phyloP scores from a whole-genome alignment of 768 basidiomycete genomes.

The Tephrocybe sp. region DNA sequence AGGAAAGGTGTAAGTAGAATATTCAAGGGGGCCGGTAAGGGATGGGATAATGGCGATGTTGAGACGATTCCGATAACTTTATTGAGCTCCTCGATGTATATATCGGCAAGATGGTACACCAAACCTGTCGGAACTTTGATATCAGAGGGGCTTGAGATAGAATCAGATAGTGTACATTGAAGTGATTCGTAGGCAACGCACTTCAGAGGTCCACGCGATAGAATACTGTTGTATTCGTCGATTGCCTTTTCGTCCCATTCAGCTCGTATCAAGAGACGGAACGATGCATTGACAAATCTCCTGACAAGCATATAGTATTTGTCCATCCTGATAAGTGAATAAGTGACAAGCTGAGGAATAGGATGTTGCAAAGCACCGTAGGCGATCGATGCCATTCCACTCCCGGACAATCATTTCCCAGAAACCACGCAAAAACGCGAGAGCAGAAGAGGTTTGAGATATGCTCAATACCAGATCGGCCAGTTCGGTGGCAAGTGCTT shows the following conservation, averaged over 20 bases:
- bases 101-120: conserved; percentile 83
- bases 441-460: conserved; percentile 50
- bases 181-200: conserved; percentile 31
- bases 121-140: conserved; percentile 75
- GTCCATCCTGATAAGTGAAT: conserved; percentile 66
- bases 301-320: conserved; percentile 97
- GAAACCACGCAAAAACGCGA: conserved; percentile 84
- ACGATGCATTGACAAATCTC: conserved; percentile 83
- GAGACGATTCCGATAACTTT: conserved; percentile 46
- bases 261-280: conserved; percentile 70
- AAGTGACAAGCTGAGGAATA: conserved; percentile 1
- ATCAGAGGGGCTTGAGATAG: conserved; percentile 57
- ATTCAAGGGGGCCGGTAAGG: conserved; percentile 35
- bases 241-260: conserved; percentile 65
- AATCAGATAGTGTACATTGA: background rate
- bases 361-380: conserved; percentile 57
- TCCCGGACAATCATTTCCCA: conserved; percentile 91
- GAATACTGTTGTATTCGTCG: conserved; percentile 66
- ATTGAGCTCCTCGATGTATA: conserved; percentile 89
- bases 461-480: conserved; percentile 81
- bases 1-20: conserved; percentile 71
- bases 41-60: conserved; percentile 44
- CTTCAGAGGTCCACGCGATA: conserved; percentile 88
- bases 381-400: conserved; percentile 90
- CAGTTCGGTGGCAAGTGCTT: conserved; percentile 83